These are phyloP conservation scores for Neonectria punicea DNA, from an alignment of 2,329 filamentous ascomycete species.

Conservation along the genomic window DNA sequence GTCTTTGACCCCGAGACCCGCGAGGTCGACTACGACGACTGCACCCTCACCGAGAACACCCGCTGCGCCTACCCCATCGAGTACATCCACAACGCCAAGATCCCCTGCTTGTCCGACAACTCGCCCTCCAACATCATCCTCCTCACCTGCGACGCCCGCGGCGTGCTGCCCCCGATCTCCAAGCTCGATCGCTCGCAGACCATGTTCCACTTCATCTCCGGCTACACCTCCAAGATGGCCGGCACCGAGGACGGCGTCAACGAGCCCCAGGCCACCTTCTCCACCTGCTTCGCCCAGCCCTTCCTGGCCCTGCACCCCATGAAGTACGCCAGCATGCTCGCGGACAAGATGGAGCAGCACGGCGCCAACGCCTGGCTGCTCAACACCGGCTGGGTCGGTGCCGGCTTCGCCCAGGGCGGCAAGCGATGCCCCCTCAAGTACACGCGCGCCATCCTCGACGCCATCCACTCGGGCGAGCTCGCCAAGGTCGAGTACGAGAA, in stretches of 20 bases:
- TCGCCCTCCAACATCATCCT: slow-evolving; percentile 98
- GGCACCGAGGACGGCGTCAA: slow-evolving; percentile 97
- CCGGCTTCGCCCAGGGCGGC: slow-evolving; percentile 88
- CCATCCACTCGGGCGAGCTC: slow-evolving; percentile 97
- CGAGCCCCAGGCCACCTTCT: slow-evolving; percentile 98
- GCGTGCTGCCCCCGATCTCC: slow-evolving; percentile 96
- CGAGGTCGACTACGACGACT: slow-evolving; percentile 94
- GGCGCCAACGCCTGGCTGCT: slow-evolving; percentile 97
- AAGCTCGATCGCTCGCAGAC: slow-evolving; percentile 95
- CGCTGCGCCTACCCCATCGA: slow-evolving; percentile 99
- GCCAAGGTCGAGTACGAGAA: slow-evolving; percentile 93
- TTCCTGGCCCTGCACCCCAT: slow-evolving; percentile 99
- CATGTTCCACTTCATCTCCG: slow-evolving; percentile 99
- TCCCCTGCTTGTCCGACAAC: slow-evolving; percentile 87
- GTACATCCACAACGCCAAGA: slow-evolving; percentile 99
- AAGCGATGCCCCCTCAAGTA: slow-evolving; percentile 99
- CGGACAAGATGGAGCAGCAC: slow-evolving; percentile 96
- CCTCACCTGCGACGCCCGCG: slow-evolving; percentile 96
- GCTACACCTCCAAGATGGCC: slow-evolving; percentile 99
- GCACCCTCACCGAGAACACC: slow-evolving; percentile 97
- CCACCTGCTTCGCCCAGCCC: slow-evolving; percentile 98
- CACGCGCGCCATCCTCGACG: slow-evolving; percentile 96
- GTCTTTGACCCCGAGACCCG: slow-evolving; percentile 92
- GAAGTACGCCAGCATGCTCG: slow-evolving; percentile 98
- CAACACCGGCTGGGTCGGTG: slow-evolving; percentile 98